phyloP scores from a whole-genome alignment of 176 grass and related monocot species.

The Musa schizocarpa region DNA sequence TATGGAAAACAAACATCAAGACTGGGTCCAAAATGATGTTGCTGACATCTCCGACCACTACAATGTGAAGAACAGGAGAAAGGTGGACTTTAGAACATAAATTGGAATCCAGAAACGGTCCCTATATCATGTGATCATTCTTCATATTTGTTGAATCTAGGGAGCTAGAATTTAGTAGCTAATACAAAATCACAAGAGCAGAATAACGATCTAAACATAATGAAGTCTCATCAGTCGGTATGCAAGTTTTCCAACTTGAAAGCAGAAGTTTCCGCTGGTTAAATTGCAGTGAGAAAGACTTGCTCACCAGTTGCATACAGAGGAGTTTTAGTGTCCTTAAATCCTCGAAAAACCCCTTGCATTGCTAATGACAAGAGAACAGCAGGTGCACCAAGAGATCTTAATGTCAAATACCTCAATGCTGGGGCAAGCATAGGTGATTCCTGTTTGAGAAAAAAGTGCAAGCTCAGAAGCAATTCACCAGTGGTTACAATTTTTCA shows the following conservation, averaged over 20 bases:
- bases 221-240: too few relatives aligned
- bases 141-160: neutral
- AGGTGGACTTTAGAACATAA: neutral
- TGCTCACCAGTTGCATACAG: conserved; percentile 78
- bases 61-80: conserved; percentile 9
- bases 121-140: too few relatives aligned
- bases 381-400: conserved; percentile 83
- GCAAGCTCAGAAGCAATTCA: neutral
- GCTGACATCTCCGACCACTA: conserved; percentile 73
- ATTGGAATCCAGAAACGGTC: neutral
- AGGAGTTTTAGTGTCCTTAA: conserved; percentile 87
- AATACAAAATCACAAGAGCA: too few relatives aligned
- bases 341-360: conserved; percentile 96
- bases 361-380: conserved; percentile 91
- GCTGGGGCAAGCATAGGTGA: conserved; percentile 78
- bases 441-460: conserved; percentile 23
- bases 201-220: too few relatives aligned
- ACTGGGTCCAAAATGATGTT: conserved; percentile 95
- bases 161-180: too few relatives aligned
- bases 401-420: conserved; percentile 72
- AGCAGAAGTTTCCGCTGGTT: neutral
- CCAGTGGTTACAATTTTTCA: neutral
- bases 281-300: neutral
- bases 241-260: too few relatives aligned
- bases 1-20: conserved; percentile 83